These are phyloP conservation scores for Kingdonia uniflora DNA, from an alignment of 164 flowering plant genomes.

Conservation along the genomic window DNA sequence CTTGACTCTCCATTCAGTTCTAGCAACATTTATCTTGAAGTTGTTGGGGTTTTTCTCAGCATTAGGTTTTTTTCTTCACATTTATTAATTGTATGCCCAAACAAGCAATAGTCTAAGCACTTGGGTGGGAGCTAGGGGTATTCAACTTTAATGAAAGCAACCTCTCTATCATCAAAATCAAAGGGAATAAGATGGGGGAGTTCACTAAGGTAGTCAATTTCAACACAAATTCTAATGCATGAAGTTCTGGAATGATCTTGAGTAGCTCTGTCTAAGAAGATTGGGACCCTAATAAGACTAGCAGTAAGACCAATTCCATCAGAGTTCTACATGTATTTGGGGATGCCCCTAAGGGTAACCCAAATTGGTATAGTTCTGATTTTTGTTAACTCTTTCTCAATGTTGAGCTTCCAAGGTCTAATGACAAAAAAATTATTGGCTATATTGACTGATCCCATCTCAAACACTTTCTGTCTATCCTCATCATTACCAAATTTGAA, in stretches of 20 bases:
- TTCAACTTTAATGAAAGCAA: neutral
- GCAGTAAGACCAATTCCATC: neutral
- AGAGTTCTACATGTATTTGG: neutral
- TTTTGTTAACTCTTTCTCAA: neutral
- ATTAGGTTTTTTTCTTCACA: neutral
- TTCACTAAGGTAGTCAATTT: neutral
- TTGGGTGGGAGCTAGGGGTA: neutral
- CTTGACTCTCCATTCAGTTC: too few species aligned
- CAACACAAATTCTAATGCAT: neutral
- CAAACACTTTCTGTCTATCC: neutral
- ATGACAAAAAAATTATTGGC: neutral
- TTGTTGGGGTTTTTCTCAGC: too few species aligned
- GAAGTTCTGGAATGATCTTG: neutral
- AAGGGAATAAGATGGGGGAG: neutral
- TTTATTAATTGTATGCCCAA: neutral
- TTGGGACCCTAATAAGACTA: neutral
- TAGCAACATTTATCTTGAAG: too few species aligned
- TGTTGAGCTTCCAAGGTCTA: neutral
- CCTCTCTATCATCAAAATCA: neutral
- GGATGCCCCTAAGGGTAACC: neutral
- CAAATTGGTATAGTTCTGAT: neutral
- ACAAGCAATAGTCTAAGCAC: neutral
- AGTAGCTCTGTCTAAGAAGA: neutral
- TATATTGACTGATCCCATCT: neutral
- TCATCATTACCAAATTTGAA: too few species aligned